A percentile compares a stretch with the other conserved stretches of the same genome.
These are phyloP conservation scores for Physcomitrium patens DNA, from an alignment of 225 moss, liverwort and hornwort genomes.

Conservation along the genomic window DNA sequence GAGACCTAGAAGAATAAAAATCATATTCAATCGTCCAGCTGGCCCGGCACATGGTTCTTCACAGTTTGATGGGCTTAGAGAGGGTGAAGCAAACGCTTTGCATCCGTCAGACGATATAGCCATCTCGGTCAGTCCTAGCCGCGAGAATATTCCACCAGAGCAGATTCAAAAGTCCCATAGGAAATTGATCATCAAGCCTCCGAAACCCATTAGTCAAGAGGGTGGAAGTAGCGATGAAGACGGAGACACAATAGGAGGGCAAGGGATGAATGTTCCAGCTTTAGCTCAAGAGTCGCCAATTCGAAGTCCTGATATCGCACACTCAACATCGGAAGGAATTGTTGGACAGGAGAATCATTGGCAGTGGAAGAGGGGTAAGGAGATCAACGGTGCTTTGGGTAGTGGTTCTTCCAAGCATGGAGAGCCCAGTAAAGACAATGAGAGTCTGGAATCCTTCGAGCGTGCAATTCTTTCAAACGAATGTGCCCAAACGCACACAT, in stretches of 20 bases:
- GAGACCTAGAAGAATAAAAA: conserved; percentile 70
- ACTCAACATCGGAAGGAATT: conserved; percentile 43
- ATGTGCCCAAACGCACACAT: conserved; percentile 21
- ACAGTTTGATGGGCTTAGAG: conserved; percentile 43
- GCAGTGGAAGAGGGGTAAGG: conserved; percentile 95
- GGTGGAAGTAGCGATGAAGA: conserved; percentile 52
- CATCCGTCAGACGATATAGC: conserved; percentile 31
- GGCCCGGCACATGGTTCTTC: conserved; percentile 43
- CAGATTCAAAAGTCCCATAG: conserved; percentile 56
- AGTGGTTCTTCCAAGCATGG: conserved; percentile 50
- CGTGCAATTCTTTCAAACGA: conserved; percentile 36
- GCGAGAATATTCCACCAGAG: conserved; percentile 36
- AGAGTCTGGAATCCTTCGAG: conserved; percentile 43
- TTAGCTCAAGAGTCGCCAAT: conserved; percentile 32
- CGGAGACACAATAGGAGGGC: conserved; percentile 33
- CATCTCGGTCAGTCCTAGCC: conserved; percentile 26
- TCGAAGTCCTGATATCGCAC: conserved; percentile 27
- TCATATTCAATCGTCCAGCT: conserved; percentile 74
- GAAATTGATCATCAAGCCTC: conserved; percentile 82
- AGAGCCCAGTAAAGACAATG: conserved; percentile 35
- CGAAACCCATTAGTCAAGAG: conserved; percentile 53
- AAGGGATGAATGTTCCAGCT: conserved; percentile 33
- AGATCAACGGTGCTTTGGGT: conserved; percentile 66
- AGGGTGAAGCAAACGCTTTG: conserved; percentile 31
- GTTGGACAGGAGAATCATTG: conserved; percentile 52